A percentile compares a stretch with the other conserved stretches of the same genome.
These are phyloP conservation scores for Phytophthora multivora DNA, from an alignment of 352 stramenopile species.

Conservation along the genomic window DNA sequence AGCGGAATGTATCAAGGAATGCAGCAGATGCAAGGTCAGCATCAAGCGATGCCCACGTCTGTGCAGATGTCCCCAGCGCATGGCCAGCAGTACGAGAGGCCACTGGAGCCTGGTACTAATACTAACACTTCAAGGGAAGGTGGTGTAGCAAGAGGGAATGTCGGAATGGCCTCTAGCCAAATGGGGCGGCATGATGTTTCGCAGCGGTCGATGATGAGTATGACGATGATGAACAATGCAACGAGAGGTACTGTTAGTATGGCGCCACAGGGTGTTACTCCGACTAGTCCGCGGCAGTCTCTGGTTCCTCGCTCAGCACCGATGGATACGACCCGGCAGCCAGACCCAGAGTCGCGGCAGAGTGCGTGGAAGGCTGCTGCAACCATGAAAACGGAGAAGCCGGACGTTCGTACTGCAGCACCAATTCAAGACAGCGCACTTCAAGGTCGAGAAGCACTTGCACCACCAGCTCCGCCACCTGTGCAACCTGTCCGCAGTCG, in stretches of 20 bases:
- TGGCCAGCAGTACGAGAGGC: constrained; percentile 35
- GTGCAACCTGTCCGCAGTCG: constrained; percentile 52
- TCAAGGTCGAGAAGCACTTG: constrained; percentile 25
- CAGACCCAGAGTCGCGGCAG: constrained; percentile 14
- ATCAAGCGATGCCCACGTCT: constrained; percentile 31
- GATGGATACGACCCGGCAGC: constrained; percentile 33
- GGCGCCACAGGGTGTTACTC: constrained; percentile 10
- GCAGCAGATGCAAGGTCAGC: constrained; percentile 41
- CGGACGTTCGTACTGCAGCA: constrained; percentile 1
- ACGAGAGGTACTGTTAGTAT: constrained; percentile 11
- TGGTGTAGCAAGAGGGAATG: constrained; percentile 16
- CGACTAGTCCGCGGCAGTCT: constrained; percentile 29
- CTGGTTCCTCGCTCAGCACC: constrained; percentile 24
- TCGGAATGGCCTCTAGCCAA: constrained; percentile 13
- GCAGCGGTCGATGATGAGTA: constrained; percentile 60
- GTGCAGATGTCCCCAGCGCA: constrained; percentile 36
- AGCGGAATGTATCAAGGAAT: constrained; percentile 60
- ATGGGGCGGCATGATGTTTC: constrained; percentile 48
- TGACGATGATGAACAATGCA: constrained; percentile 55
- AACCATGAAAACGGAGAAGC: constrained; percentile 11
- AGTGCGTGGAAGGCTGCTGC: constrained; percentile 26
- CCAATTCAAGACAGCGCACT: constrained; percentile 1
- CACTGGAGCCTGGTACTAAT: constrained; percentile 25
- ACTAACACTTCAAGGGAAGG: constrained; percentile 14
- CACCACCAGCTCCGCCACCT: constrained; percentile 17